These are phyloP conservation scores for Cinchona pubescens DNA, from an alignment of 257 asterid species.

Conservation along the genomic window DNA sequence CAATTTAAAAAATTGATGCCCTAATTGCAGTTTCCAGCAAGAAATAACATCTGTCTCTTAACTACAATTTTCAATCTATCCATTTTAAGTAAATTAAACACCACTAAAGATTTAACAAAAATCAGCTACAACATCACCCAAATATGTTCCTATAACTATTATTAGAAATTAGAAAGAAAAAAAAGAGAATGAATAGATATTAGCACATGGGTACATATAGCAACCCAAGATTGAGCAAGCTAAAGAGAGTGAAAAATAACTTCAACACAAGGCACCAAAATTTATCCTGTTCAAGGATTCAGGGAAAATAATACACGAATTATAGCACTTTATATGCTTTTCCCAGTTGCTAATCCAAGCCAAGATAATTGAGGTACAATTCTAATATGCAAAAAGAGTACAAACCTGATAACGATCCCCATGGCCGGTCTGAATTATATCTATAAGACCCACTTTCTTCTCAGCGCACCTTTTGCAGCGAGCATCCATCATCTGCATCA, in stretches of 20 bases:
- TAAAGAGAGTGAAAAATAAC: not conserved
- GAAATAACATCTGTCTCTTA: no score
- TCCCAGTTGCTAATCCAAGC: not conserved
- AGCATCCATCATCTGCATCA: constrained; percentile 80
- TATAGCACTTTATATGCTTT: not conserved
- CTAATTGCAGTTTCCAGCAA: not conserved
- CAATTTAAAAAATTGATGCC: not conserved
- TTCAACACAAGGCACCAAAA: not conserved
- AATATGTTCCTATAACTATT: not conserved
- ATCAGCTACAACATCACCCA: not conserved
- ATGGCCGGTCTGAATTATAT: constrained; percentile 68
- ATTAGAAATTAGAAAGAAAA: not conserved
- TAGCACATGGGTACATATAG: not conserved
- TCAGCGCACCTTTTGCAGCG: constrained; percentile 69
- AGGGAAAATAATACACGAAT: not conserved
- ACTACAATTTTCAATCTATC: not conserved
- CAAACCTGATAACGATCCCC: constrained; percentile 75
- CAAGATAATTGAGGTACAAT: not conserved
- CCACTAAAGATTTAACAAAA: not conserved
- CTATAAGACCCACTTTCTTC: constrained; percentile 65
- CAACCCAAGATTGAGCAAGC: not conserved
- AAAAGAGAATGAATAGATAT: not conserved
- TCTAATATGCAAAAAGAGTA: not conserved
- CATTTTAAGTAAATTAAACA: not conserved
- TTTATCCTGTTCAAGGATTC: not conserved